Percentiles rank a stretch among this genome's conserved stretches.
Evolutionary conservation across 1,284 basidiomycete species (phyloP).

Genomic region (Phellinidium pouzarii): DNA sequence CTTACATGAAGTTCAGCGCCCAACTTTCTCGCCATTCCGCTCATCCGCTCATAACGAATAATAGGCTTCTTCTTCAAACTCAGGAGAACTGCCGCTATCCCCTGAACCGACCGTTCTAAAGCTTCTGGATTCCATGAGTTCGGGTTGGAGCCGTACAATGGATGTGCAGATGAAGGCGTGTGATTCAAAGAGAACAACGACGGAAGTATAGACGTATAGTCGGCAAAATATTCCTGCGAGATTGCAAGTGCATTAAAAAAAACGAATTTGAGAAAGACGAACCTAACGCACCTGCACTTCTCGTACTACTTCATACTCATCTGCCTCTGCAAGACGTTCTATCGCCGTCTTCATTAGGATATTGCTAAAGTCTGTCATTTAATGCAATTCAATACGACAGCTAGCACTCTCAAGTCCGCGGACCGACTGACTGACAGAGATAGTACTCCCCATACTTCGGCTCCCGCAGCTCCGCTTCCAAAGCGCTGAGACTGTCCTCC

Average conservation of each 20-base stretch:
- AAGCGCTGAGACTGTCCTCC: slow-evolving; percentile 73
- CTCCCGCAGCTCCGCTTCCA: slow-evolving; percentile 79
- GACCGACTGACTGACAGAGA: slow-evolving; percentile 84
- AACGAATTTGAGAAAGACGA: slow-evolving; percentile 8
- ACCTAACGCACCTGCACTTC: slow-evolving; percentile 79
- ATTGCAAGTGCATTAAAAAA: slow-evolving; percentile 20
- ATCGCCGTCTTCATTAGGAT: slow-evolving; percentile 86
- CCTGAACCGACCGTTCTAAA: slow-evolving; percentile 73
- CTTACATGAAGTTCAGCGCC: slow-evolving; percentile 77
- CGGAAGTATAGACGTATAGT: slow-evolving; percentile 84
- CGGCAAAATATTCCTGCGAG: slow-evolving; percentile 87
- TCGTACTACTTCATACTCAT: slow-evolving; percentile 93
- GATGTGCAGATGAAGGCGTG: slow-evolving; percentile 51
- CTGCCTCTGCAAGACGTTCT: slow-evolving; percentile 89
- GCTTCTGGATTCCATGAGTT: slow-evolving; percentile 68
- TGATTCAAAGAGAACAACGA: slow-evolving; percentile 88
- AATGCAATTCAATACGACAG: slow-evolving; percentile 16
- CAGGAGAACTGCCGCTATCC: slow-evolving; percentile 82
- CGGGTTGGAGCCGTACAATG: slow-evolving; percentile 63
- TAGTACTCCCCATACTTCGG: slow-evolving; percentile 97
- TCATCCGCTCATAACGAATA: slow-evolving; percentile 94
- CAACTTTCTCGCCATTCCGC: slow-evolving; percentile 84
- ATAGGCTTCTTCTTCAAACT: slow-evolving; percentile 95
- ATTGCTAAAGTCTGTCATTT: slow-evolving; percentile 84
- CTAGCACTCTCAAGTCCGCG: slow-evolving; percentile 20